Evolutionary conservation across 2,329 filamentous ascomycete species (phyloP), one percentile per base, ranked within the genome.

Genomic region (Chaetothyriales sp.): DNA sequence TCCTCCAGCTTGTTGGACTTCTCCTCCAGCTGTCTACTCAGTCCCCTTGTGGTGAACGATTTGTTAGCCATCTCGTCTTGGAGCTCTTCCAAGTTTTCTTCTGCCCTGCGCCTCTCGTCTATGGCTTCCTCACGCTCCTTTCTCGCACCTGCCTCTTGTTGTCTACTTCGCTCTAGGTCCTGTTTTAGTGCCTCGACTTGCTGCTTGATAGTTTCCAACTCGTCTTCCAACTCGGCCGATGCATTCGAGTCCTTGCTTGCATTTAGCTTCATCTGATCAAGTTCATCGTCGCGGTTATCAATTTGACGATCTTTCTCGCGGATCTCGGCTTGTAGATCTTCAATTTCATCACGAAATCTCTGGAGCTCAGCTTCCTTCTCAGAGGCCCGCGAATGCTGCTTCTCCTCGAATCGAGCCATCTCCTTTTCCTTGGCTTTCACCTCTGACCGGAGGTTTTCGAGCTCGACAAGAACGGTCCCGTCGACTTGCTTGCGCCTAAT

Each of bases 31-130:
- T 89, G 85, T 29, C 84, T 78, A 49, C 80, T 85, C 7, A 87
- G 73, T 1, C 83, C 84, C 63, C 85, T 88, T 10, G 83, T 85
- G 50, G 80, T 80, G 40, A 88, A 76, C 0, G 85, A 89, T 60
- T 88, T 89, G 67, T 89, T 83, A 19, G 83, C 77, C 76, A 89
- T 80, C 61, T 89, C 85, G 50, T 86, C 83, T 56, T 86, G 83
- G 20, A 89, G 72, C 51, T 77, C 73, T 48, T 77, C 74, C 1
- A 83, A 69, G 51, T 81, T 73, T 55, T 77, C 72, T 54, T 77
- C 73, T 7, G 72, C 73, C 43, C 67, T 67, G 54, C 72, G 63
- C 62, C 73, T 69, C 61, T 74, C 70, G 47, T 81, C 74, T 18
- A 74, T 66, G 3, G 78, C 74, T 44, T 76, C 71, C 54, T 68